Conservation (phyloP, 2,329 filamentous ascomycete genomes). For the Aspergillus novoparasiticus region DNA sequence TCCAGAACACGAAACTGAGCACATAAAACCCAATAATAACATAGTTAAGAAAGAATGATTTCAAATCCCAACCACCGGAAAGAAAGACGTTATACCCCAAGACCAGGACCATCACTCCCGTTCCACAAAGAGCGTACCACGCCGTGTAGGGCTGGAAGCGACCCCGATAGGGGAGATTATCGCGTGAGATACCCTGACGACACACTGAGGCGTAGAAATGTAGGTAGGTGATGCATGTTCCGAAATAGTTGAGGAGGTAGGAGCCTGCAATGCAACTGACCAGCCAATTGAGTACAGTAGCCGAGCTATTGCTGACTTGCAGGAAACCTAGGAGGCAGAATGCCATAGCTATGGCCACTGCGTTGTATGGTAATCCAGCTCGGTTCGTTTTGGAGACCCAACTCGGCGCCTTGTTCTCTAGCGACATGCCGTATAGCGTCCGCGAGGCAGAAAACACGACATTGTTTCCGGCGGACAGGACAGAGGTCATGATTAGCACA, state of each 20-base stretch:
- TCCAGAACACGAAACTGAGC: constrained; percentile 67
- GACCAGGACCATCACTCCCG: constrained; percentile 68
- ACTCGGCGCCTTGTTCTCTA: constrained; percentile 63
- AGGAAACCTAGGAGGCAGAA: constrained; percentile 72
- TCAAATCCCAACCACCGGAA: constrained; percentile 62
- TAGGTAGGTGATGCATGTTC: constrained; percentile 69
- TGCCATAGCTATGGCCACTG: constrained; percentile 63
- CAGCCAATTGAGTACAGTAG: constrained; percentile 60
- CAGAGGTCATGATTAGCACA: constrained; percentile 67
- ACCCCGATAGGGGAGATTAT: constrained; percentile 68
- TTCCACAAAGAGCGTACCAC: constrained; percentile 64
- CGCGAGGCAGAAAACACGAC: constrained; percentile 66
- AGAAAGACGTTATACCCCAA: constrained; percentile 74
- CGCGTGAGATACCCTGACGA: constrained; percentile 67
- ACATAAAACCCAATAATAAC: constrained; percentile 67
- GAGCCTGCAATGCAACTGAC: constrained; percentile 33
- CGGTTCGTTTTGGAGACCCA: constrained; percentile 53
- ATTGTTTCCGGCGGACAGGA: constrained; percentile 66
- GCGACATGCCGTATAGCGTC: constrained; percentile 64
- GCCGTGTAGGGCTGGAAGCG: constrained; percentile 70
- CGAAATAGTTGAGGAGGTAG: constrained; percentile 43
- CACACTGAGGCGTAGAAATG: constrained; percentile 69
- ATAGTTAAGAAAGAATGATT: constrained; percentile 72
- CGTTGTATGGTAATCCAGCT: constrained; percentile 69
- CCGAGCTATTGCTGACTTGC: constrained; percentile 64